A percentile compares a stretch with the other conserved stretches of the same genome.
phyloP scores from a whole-genome alignment of 371 early-diverging fungal species.

The Apophysomyces variabilis region DNA sequence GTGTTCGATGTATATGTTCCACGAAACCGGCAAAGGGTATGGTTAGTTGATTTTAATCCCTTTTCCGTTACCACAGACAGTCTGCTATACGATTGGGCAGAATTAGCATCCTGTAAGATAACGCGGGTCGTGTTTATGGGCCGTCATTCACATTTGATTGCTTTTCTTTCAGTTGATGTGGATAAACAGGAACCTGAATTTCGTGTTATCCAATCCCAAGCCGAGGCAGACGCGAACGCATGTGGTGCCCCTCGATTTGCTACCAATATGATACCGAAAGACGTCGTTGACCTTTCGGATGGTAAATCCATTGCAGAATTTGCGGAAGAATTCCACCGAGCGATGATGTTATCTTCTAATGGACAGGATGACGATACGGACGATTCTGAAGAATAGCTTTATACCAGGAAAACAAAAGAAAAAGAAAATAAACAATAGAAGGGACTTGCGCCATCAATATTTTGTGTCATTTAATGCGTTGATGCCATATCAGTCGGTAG shows the following conservation, averaged over 20 bases:
- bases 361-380: slow-evolving; percentile 17
- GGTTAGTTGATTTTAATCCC: slow-evolving; percentile 90
- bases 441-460: no score
- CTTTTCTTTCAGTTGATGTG: slow-evolving; percentile 20
- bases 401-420: no score
- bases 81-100: slow-evolving; percentile 81
- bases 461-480: slow-evolving; percentile 1
- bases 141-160: not conserved
- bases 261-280: slow-evolving; percentile 74
- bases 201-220: slow-evolving; percentile 54
- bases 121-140: not conserved
- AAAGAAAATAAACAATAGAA: no score
- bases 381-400: slow-evolving; percentile 13
- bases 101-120: slow-evolving; percentile 60
- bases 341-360: slow-evolving; percentile 31
- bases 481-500: not conserved
- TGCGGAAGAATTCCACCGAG: slow-evolving; percentile 66
- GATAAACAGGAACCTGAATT: slow-evolving; percentile 41
- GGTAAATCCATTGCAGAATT: slow-evolving; percentile 76
- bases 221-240: slow-evolving; percentile 47
- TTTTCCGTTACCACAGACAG: slow-evolving; percentile 79
- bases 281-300: slow-evolving; percentile 77
- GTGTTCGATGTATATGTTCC: slow-evolving; percentile 89
- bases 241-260: slow-evolving; percentile 60
- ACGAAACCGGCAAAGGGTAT: slow-evolving; percentile 59